These are phyloP conservation scores for Russula abietina DNA, from an alignment of 768 basidiomycete genomes.

Conservation along the genomic window DNA sequence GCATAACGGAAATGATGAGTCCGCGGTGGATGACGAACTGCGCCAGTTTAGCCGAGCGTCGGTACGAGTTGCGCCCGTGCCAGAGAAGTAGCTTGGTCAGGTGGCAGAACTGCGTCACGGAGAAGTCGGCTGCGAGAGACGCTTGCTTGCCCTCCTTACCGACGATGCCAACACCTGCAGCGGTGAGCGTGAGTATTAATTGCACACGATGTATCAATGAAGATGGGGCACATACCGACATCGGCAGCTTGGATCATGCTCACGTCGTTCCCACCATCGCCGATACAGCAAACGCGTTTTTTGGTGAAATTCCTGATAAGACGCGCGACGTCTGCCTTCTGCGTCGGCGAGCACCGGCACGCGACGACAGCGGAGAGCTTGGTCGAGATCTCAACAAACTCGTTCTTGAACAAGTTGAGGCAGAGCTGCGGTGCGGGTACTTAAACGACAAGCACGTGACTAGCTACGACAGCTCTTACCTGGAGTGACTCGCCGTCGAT, in stretches of 20 bases:
- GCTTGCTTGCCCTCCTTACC: constrained; percentile 99
- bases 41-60: constrained; percentile 93
- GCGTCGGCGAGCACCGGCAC: constrained; percentile 96
- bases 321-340: constrained; percentile 96
- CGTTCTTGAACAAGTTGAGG: constrained; percentile 81
- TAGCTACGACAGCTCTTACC: constrained; percentile 37
- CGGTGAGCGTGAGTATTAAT: background rate
- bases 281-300: constrained; percentile 97
- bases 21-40: constrained; percentile 99
- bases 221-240: constrained; percentile 61
- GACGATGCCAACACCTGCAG: constrained; percentile 87
- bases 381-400: constrained; percentile 94
- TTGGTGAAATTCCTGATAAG: constrained; percentile 85
- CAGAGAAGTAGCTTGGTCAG: constrained; percentile 95
- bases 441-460: background rate
- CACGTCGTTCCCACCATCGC: constrained; percentile 98
- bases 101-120: constrained; percentile 92
- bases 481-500: constrained; percentile 97
- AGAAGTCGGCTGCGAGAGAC: constrained; percentile 97
- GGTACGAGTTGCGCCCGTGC: constrained; percentile 98
- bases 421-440: constrained; percentile 56
- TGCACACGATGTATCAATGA: background rate
- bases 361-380: constrained; percentile 95
- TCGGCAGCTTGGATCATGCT: constrained; percentile 99
- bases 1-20: constrained; percentile 95